A percentile compares a stretch with the other conserved stretches of the same genome.
These are phyloP conservation scores for Rosa lucieae DNA, from an alignment of 306 rosid species.

Conservation along the genomic window DNA sequence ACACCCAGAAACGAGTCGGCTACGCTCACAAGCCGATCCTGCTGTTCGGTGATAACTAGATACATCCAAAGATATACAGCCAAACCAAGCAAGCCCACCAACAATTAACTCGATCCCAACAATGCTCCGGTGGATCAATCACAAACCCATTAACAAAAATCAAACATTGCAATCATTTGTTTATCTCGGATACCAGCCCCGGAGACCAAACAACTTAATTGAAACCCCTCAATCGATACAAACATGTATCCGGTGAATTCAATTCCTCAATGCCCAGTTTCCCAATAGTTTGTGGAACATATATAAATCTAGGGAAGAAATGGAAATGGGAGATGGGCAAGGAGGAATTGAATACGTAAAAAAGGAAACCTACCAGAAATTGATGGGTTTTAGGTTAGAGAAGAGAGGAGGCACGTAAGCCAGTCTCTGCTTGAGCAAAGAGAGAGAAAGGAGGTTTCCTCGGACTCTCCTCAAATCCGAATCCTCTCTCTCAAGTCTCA, in stretches of 20 bases:
- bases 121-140: slow-evolving; percentile 28
- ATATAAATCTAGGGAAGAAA: neutral
- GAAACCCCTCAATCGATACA: neutral
- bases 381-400: neutral
- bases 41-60: slow-evolving; percentile 40
- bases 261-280: neutral
- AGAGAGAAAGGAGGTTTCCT: slow-evolving; percentile 32
- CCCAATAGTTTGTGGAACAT: neutral
- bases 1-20: slow-evolving; percentile 59
- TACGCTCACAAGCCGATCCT: slow-evolving; percentile 56
- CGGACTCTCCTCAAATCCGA: slow-evolving; percentile 17
- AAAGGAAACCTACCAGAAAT: slow-evolving; percentile 15
- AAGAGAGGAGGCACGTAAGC: slow-evolving; percentile 19
- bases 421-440: slow-evolving; percentile 25
- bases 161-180: no score
- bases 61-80: slow-evolving; percentile 59
- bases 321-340: neutral
- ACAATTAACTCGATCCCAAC: neutral
- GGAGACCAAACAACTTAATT: neutral
- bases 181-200: neutral
- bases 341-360: slow-evolving; percentile 3
- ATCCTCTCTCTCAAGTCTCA: neutral
- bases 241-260: neutral
- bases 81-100: slow-evolving; percentile 16
- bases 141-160: slow-evolving; percentile 6